These are phyloP conservation scores for Silybum marianum DNA, from an alignment of 129 eudicot species.

Conservation along the genomic window DNA sequence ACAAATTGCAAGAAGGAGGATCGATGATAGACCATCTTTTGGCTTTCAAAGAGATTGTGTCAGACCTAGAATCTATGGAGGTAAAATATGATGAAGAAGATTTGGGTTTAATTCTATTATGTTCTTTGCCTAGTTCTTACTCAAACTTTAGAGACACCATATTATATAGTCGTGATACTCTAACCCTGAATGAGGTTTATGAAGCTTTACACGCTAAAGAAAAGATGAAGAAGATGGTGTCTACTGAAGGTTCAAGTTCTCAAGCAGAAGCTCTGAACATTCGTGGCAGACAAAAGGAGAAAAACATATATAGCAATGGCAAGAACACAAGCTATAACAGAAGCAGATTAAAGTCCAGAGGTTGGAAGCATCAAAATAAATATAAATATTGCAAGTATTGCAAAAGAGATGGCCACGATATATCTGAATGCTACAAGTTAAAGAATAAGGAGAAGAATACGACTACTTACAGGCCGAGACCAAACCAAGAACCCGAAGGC, in stretches of 20 bases:
- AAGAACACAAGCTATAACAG: not conserved
- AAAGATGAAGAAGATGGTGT: slow-evolving; percentile 12
- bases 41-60: not conserved
- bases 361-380: not conserved
- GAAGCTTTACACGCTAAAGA: slow-evolving; percentile 20
- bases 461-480: not conserved
- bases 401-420: not conserved
- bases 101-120: slow-evolving; percentile 5
- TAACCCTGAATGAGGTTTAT: not conserved
- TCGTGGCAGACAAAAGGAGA: not conserved
- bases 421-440: slow-evolving; percentile 1
- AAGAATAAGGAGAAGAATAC: slow-evolving; percentile 2
- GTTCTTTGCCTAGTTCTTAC: slow-evolving; percentile 8
- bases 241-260: slow-evolving; percentile 13
- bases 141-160: slow-evolving; percentile 20
- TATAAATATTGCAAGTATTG: not conserved
- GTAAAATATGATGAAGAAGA: not conserved
- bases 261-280: not conserved
- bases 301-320: no score
- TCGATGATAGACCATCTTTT: not conserved
- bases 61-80: not conserved
- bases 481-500: no score
- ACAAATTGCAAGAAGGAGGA: slow-evolving; percentile 11
- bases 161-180: slow-evolving; percentile 9
- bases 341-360: not conserved